These are phyloP conservation scores for Peronosclerospora sorghi DNA, from an alignment of 352 stramenopile genomes.

Conservation along the genomic window DNA sequence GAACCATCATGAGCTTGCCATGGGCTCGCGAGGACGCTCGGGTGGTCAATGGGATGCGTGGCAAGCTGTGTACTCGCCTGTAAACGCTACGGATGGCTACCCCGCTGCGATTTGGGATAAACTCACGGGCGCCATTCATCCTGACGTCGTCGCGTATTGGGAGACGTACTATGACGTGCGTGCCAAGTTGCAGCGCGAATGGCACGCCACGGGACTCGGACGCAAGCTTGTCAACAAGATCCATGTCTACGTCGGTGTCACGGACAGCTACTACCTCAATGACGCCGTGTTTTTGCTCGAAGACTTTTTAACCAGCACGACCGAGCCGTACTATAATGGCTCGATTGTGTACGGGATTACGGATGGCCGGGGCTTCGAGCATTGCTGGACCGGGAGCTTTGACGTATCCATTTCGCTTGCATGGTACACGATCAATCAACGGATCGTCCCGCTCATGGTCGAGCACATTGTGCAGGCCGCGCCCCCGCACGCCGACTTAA, in stretches of 20 bases:
- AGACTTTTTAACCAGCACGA: slow-evolving; percentile 51
- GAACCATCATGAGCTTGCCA: slow-evolving; percentile 33
- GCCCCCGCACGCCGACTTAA: slow-evolving; percentile 31
- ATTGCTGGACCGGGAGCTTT: slow-evolving; percentile 68
- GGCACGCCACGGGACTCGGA: slow-evolving; percentile 32
- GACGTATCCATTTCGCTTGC: slow-evolving; percentile 57
- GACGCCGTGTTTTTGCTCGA: slow-evolving; percentile 60
- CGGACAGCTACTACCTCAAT: slow-evolving; percentile 72
- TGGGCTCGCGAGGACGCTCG: slow-evolving; percentile 47
- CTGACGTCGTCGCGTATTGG: slow-evolving; percentile 48
- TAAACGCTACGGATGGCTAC: slow-evolving; percentile 51
- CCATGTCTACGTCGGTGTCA: slow-evolving; percentile 61
- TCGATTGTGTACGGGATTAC: slow-evolving; percentile 59
- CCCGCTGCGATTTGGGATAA: slow-evolving; percentile 52
- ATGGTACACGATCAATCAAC: slow-evolving; percentile 52
- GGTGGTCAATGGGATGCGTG: slow-evolving; percentile 70
- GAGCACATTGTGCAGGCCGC: slow-evolving; percentile 44
- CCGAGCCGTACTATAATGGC: slow-evolving; percentile 56
- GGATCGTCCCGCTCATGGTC: slow-evolving; percentile 52
- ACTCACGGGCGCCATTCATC: slow-evolving; percentile 21
- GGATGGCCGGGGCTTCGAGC: slow-evolving; percentile 56
- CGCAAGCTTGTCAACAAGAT: slow-evolving; percentile 67
- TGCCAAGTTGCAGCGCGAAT: slow-evolving; percentile 58
- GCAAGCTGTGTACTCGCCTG: slow-evolving; percentile 57
- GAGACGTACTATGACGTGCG: slow-evolving; percentile 57